These are phyloP conservation scores for Penicillium brasilianum DNA, from an alignment of 2,329 filamentous ascomycete genomes.

Conservation along the genomic window DNA sequence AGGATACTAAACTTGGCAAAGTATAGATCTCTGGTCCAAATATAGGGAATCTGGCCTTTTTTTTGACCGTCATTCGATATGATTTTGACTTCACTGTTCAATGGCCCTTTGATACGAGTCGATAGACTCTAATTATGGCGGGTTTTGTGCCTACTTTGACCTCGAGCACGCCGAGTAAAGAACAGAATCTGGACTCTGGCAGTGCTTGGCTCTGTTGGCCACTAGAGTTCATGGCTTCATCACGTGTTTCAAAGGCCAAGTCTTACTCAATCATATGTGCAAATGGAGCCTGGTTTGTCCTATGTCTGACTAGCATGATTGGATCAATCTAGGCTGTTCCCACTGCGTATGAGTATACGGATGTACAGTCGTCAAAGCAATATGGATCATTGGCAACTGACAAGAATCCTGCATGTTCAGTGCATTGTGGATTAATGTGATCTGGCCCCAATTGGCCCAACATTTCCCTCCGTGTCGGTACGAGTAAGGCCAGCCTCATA, in stretches of 20 bases:
- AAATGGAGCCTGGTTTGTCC: neutral
- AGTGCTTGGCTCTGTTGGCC: neutral
- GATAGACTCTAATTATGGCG: neutral
- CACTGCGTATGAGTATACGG: neutral
- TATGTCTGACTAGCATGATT: neutral
- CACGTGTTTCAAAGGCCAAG: neutral
- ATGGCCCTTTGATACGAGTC: neutral
- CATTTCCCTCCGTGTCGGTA: neutral
- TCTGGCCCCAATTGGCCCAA: neutral
- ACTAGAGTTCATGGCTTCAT: neutral
- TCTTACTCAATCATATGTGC: neutral
- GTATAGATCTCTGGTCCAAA: neutral
- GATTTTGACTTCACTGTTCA: neutral
- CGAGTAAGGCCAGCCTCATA: slow-evolving; percentile 3
- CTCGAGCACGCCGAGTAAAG: neutral
- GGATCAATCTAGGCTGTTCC: neutral
- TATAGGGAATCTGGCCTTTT: neutral
- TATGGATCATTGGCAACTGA: neutral
- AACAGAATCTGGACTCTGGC: too few relatives aligned
- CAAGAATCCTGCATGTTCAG: neutral
- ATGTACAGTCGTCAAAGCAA: neutral
- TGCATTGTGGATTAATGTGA: neutral
- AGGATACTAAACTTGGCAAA: slow-evolving; percentile 1
- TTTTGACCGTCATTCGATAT: neutral
- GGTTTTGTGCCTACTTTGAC: neutral